Conservation (phyloP, 176 grass and related monocot species). For the Triticum dicoccoides region DNA sequence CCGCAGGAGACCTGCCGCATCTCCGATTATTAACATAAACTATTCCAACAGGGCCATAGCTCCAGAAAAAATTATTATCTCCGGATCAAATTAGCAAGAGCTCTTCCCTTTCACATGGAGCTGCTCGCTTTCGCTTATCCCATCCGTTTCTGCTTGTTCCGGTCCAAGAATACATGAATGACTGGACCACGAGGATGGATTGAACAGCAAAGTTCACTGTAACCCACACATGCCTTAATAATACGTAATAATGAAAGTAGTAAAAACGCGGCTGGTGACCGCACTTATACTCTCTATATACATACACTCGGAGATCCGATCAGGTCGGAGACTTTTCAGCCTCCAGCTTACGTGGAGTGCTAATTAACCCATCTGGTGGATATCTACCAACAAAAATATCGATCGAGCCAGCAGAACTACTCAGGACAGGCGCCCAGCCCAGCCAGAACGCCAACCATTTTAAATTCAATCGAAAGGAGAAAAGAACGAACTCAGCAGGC, state of each 20-base stretch:
- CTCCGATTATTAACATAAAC: background rate
- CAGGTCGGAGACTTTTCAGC: constrained; percentile 6
- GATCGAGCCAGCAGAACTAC: background rate
- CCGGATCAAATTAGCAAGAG: background rate
- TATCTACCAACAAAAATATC: background rate
- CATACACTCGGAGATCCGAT: background rate
- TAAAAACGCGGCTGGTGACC: background rate
- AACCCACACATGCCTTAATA: background rate
- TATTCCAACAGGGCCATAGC: background rate
- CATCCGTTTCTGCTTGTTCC: background rate
- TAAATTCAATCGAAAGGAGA: too few species aligned
- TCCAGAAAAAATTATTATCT: background rate
- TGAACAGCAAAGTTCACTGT: background rate
- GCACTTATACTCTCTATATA: background rate
- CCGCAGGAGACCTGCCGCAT: background rate
- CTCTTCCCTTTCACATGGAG: background rate
- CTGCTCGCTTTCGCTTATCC: background rate
- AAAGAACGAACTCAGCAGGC: background rate
- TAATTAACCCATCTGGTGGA: background rate
- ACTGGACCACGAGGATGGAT: background rate
- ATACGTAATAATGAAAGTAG: background rate
- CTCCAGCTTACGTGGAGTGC: constrained; percentile 19
- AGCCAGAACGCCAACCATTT: background rate
- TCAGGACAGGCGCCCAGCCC: background rate
- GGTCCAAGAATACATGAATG: background rate